Conservation (phyloP, 192 early-diverging fungal genomes). For the Rhizophagus prolifer region DNA sequence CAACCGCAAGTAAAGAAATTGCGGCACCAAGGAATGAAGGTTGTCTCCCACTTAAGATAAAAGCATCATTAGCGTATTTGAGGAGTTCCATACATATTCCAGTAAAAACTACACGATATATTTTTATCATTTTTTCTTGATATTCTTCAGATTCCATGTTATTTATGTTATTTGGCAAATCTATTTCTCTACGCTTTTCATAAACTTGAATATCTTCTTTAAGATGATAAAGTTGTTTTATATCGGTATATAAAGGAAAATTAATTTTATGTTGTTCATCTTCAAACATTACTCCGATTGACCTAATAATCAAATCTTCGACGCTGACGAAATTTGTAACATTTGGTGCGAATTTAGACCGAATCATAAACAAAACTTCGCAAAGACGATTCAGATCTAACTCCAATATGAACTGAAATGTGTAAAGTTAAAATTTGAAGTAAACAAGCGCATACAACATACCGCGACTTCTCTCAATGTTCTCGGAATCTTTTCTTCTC, state of each 20-base stretch:
- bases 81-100: neutral
- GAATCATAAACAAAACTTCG: neutral
- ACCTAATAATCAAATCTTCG: neutral
- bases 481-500: slow-evolving; percentile 8
- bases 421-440: neutral
- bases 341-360: neutral
- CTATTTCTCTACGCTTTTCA: neutral
- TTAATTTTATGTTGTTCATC: neutral
- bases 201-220: neutral
- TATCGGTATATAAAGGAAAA: neutral
- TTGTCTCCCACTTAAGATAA: neutral
- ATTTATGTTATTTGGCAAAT: neutral
- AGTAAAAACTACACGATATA: slow-evolving; percentile 2
- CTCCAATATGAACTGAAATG: neutral
- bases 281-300: neutral
- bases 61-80: neutral
- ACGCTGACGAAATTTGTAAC: neutral
- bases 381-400: neutral
- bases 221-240: neutral
- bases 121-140: slow-evolving; percentile 1
- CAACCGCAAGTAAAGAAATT: slow-evolving; percentile 11
- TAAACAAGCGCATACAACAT: neutral
- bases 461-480: slow-evolving; percentile 5
- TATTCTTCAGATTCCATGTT: neutral
- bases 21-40: slow-evolving; percentile 4